Evolutionary conservation across 805 yeast genomes (phyloP).

Genomic region (Metschnikowia reukaufii): DNA sequence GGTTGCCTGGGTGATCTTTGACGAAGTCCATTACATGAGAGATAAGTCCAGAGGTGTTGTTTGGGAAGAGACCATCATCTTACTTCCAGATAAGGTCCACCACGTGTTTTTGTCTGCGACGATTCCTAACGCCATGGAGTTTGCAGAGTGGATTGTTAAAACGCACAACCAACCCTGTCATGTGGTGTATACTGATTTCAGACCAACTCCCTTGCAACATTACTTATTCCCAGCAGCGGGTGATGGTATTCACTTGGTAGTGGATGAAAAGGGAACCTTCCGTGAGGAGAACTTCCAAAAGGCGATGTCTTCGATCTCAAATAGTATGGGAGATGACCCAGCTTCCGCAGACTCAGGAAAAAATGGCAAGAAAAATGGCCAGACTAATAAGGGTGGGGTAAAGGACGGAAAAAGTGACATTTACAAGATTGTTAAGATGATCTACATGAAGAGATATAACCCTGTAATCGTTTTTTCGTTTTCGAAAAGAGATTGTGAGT

Average conservation of each 20-base stretch:
- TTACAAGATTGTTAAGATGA: conserved; percentile 95
- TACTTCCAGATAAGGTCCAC: conserved; percentile 93
- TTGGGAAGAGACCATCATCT: conserved; percentile 97
- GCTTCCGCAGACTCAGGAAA: conserved; percentile 46
- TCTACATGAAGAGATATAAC: conserved; percentile 92
- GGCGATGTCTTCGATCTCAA: conserved; percentile 93
- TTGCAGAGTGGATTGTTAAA: conserved; percentile 97
- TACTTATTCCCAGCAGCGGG: conserved; percentile 98
- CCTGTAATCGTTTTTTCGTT: conserved; percentile 99
- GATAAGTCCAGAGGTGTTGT: conserved; percentile 98
- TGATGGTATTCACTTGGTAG: conserved; percentile 95
- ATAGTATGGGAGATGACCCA: conserved; percentile 82
- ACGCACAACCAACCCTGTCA: conserved; percentile 97
- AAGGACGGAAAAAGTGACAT: conserved; percentile 80
- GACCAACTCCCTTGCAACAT: conserved; percentile 98
- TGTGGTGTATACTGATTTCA: conserved; percentile 96
- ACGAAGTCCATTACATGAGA: conserved; percentile 98
- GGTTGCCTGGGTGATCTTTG: conserved; percentile 98
- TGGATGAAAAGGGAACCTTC: conserved; percentile 93
- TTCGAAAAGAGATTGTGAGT: conserved; percentile 94
- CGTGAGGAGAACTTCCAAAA: conserved; percentile 98
- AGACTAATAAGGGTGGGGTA: conserved; percentile 83
- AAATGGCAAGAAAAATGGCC: conserved; percentile 71
- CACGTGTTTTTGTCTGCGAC: conserved; percentile 94
- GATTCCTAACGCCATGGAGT: conserved; percentile 96